Evolutionary conservation across 2,329 filamentous ascomycete species (phyloP), one percentile per base, ranked within the genome.

Genomic region (Leptosphaerulina australis): DNA sequence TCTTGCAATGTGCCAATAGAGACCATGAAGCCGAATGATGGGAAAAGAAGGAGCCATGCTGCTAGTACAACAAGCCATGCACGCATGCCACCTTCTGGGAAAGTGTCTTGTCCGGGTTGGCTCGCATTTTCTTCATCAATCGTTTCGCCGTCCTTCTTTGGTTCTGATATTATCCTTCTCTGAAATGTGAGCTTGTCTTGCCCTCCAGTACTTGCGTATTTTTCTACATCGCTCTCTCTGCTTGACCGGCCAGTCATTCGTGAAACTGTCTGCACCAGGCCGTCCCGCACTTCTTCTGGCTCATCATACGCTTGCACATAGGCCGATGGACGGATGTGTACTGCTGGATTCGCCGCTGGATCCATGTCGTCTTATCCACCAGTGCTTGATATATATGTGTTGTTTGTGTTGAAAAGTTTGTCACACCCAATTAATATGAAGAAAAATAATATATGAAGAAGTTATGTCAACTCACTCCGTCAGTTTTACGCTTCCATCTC

Each of bases 1-100:
- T 90, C 85, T 73, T 96, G 89, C 67, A 94, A 88, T 1, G 88
- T 87, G 15, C 87, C 90, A 81, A 54, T 84, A 0, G 68, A 70
- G 44, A 76, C 76, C 65, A 72, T 67, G 35, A 76, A 62, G 3
- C 74, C 74, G 18, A 76, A 71, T 0, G 68, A 61, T 36, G 66
- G 57, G 53, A 69, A 55, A 17, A 70, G 50, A 54, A 72, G 48
- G 4, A 71, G 68, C 33, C 66, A 70, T 1, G 74, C 74, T 0
- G 65, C 58, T 22, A 69, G 36, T 8, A 76, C 73, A 5, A 77
- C 74, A 2, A 73, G 62, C 71, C 73, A 76, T 33, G 75, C 75
- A 10, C 60, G 56, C 6, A 63, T 51, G 2, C 76, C 74, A 6
- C 74, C 72, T 44, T 76, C 74, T 0, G 74, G 74, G 24, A 72